Conservation (phyloP, 192 early-diverging fungal species). For the Dissophora globulifera region DNA sequence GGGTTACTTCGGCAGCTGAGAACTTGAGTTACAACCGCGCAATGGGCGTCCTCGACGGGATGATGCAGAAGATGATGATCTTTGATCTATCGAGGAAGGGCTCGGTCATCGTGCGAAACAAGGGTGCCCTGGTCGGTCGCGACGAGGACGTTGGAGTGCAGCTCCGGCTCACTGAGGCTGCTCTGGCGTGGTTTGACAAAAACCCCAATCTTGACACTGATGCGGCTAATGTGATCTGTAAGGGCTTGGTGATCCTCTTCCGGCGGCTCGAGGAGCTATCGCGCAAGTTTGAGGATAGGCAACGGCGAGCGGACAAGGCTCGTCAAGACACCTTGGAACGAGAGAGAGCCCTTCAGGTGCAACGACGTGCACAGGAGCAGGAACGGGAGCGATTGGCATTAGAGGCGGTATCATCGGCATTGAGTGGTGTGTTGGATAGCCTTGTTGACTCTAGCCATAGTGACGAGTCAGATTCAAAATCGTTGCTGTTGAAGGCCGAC, state of each 20-base stretch:
- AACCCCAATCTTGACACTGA: constrained; percentile 54
- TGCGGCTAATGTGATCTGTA: constrained; percentile 45
- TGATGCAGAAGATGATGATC: constrained; percentile 59
- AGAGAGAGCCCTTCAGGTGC: constrained; percentile 9
- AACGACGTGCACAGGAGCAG: constrained; percentile 20
- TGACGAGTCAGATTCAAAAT: constrained; percentile 45
- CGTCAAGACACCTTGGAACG: constrained; percentile 11
- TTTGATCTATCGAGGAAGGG: constrained; percentile 53
- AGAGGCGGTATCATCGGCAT: constrained; percentile 39
- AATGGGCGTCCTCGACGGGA: constrained; percentile 50
- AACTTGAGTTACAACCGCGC: constrained; percentile 42
- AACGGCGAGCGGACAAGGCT: constrained; percentile 24
- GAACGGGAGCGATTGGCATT: constrained; percentile 39
- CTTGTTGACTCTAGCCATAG: constrained; percentile 19
- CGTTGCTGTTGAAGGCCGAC: constrained; percentile 35
- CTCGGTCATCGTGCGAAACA: constrained; percentile 36
- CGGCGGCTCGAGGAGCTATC: constrained; percentile 45
- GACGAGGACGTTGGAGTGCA: constrained; percentile 47
- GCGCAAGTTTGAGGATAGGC: constrained; percentile 46
- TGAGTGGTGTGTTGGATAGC: constrained; percentile 34
- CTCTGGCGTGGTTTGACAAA: constrained; percentile 54
- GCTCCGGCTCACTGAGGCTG: constrained; percentile 50
- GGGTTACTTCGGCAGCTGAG: constrained; percentile 44
- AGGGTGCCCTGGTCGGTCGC: constrained; percentile 34
- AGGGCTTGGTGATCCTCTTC: constrained; percentile 46